A percentile compares a stretch with the other conserved stretches of the same genome.
These are phyloP conservation scores for Cyclotella kingstonii DNA, from an alignment of 108 stramenopile genomes.

Conservation along the genomic window DNA sequence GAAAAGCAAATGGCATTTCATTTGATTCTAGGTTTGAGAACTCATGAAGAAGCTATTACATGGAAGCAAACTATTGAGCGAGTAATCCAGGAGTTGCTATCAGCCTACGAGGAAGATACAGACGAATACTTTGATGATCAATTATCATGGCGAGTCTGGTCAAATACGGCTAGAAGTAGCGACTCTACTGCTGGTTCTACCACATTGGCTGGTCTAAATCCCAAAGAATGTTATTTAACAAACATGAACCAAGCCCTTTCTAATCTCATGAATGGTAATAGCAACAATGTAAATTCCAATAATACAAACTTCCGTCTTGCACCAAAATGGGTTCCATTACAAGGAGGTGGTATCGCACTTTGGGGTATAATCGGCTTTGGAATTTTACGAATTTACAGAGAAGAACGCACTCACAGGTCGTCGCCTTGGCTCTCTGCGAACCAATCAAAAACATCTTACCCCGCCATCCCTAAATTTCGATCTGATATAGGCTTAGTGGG, in stretches of 20 bases:
- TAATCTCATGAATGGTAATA: conserved; percentile 5
- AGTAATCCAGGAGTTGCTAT: conserved; percentile 30
- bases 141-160: conserved; percentile 6
- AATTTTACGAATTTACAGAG: conserved; percentile 70
- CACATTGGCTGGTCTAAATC: too few relatives aligned
- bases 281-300: conserved; percentile 7
- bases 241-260: conserved; percentile 10
- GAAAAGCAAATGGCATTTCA: conserved; percentile 44
- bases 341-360: conserved; percentile 52
- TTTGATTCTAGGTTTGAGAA: conserved; percentile 55
- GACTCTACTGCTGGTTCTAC: conserved; percentile 18
- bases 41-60: conserved; percentile 51
- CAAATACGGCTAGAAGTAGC: background rate
- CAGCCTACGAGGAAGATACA: conserved; percentile 10
- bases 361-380: conserved; percentile 58
- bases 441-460: conserved; percentile 5
- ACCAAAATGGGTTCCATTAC: conserved; percentile 68
- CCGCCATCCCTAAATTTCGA: conserved; percentile 25
- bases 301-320: conserved; percentile 17
- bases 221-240: too few relatives aligned
- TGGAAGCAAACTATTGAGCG: conserved; percentile 65
- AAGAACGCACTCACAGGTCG: conserved; percentile 37
- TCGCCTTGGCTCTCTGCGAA: conserved; percentile 6
- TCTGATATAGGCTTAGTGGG: conserved; percentile 40
- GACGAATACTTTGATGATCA: conserved; percentile 5